Conservation (phyloP, 306 rosid genomes). For the Quercus variabilis region DNA sequence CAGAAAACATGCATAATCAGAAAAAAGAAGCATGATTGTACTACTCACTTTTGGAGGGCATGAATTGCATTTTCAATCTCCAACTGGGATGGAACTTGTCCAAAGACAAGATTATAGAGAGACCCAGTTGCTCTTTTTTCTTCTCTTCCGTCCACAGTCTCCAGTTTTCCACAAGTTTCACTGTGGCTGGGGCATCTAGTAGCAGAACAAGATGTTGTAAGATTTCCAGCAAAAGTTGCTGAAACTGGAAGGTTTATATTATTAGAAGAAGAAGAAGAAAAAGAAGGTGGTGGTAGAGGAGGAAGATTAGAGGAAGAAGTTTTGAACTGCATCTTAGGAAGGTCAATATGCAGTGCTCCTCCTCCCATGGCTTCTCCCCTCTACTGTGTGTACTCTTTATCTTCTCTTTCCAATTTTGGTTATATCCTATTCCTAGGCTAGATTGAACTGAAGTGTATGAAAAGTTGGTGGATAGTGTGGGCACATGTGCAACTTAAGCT, state of each 20-base stretch:
- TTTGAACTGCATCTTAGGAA: slow-evolving; percentile 14
- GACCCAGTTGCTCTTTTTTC: slow-evolving; percentile 10
- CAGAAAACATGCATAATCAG: not conserved
- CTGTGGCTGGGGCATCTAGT: slow-evolving; percentile 17
- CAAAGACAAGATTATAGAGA: slow-evolving; percentile 29
- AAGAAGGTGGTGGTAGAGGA: not conserved
- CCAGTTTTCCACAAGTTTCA: slow-evolving; percentile 10
- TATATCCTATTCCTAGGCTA: no score
- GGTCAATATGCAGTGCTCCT: slow-evolving; percentile 29
- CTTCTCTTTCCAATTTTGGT: no score
- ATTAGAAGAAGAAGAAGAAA: slow-evolving; percentile 11
- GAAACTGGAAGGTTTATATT: slow-evolving; percentile 30
- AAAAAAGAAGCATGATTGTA: not conserved
- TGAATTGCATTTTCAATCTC: slow-evolving; percentile 57
- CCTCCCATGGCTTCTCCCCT: slow-evolving; percentile 38
- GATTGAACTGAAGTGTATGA: no score
- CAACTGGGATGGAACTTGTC: slow-evolving; percentile 43
- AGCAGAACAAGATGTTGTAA: slow-evolving; percentile 17
- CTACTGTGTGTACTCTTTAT: not conserved
- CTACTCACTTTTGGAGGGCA: slow-evolving; percentile 48
- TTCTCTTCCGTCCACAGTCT: slow-evolving; percentile 13
- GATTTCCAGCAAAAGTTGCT: not conserved
- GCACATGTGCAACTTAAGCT: no score
- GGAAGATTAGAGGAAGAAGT: slow-evolving; percentile 1
- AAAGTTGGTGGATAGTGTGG: no score